phyloP scores from a whole-genome alignment of 306 rosid species.

The Rosa multiflora region DNA sequence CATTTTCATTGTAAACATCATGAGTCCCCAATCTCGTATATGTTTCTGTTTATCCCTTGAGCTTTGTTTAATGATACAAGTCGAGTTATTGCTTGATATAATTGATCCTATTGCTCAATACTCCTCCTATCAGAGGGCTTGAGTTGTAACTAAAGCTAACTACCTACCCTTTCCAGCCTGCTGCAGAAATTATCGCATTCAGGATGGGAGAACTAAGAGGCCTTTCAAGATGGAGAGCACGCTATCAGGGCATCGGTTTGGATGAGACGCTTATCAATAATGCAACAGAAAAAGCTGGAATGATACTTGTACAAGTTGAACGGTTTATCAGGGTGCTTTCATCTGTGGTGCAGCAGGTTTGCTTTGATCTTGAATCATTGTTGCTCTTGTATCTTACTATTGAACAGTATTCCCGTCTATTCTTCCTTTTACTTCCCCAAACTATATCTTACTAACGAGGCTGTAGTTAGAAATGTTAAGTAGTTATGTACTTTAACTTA shows the following conservation, averaged over 20 bases:
- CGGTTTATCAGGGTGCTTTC: constrained; percentile 91
- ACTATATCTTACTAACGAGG: not conserved
- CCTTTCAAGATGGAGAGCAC: constrained; percentile 91
- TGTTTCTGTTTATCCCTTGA: not conserved
- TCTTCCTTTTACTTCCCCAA: constrained; percentile 1
- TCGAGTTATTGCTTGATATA: not conserved
- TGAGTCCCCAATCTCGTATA: not conserved
- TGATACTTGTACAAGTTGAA: constrained; percentile 92
- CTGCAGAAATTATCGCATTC: constrained; percentile 91
- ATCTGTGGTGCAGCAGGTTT: constrained; percentile 92
- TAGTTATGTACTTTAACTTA: not conserved
- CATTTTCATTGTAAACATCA: not conserved
- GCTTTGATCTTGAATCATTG: constrained; percentile 18
- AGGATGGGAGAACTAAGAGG: constrained; percentile 95
- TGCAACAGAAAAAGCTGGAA: constrained; percentile 91
- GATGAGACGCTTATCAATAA: constrained; percentile 71
- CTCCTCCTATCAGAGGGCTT: constrained; percentile 14
- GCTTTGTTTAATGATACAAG: constrained; percentile 4
- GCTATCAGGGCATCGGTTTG: constrained; percentile 76
- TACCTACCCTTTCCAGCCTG: constrained; percentile 59
- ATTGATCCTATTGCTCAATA: not conserved
- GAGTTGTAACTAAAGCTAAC: constrained; percentile 30
- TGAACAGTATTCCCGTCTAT: constrained; percentile 7
- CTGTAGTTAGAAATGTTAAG: not conserved
- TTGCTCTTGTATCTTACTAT: constrained; percentile 17